These are phyloP conservation scores for Yamadazyma taylorii DNA, from an alignment of 1,139 yeast genomes.

Conservation along the genomic window DNA sequence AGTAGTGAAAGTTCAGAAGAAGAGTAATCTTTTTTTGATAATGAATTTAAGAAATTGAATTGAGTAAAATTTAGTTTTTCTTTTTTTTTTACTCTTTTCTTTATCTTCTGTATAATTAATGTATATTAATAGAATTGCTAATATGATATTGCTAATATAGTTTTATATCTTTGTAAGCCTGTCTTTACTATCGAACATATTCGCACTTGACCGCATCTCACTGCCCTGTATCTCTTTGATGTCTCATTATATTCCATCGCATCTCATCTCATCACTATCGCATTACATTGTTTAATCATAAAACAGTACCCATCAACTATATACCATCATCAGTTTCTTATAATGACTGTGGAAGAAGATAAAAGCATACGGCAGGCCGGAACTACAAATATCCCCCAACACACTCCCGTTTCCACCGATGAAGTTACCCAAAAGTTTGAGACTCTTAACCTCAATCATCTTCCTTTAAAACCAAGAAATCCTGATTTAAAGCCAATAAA, in stretches of 20 bases:
- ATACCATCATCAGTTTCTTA: not conserved
- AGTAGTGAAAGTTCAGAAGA: conserved; percentile 66
- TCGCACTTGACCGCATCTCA: not conserved
- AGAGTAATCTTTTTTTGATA: conserved; percentile 33
- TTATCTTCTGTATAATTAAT: conserved; percentile 2
- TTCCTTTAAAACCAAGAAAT: not conserved
- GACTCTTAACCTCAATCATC: not conserved
- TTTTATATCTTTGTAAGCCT: not conserved
- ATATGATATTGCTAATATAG: no score
- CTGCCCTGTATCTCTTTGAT: no score
- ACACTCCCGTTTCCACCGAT: not conserved
- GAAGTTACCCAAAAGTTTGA: not conserved
- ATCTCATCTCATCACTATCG: conserved; percentile 2
- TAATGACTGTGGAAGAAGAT: not conserved
- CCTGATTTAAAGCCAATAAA: conserved; percentile 15
- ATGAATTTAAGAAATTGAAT: not conserved
- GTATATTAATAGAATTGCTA: conserved; percentile 3
- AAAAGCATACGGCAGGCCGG: not conserved
- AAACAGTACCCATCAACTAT: not conserved
- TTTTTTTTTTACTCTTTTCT: no score
- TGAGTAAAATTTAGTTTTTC: no score
- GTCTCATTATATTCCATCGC: no score
- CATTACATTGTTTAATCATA: no score
- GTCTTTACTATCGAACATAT: not conserved
- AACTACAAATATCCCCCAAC: not conserved